A percentile compares a stretch with the other conserved stretches of the same genome.
These are phyloP conservation scores for Aureobasidium subglaciale DNA, from an alignment of 2,329 filamentous ascomycete species.

Conservation along the genomic window DNA sequence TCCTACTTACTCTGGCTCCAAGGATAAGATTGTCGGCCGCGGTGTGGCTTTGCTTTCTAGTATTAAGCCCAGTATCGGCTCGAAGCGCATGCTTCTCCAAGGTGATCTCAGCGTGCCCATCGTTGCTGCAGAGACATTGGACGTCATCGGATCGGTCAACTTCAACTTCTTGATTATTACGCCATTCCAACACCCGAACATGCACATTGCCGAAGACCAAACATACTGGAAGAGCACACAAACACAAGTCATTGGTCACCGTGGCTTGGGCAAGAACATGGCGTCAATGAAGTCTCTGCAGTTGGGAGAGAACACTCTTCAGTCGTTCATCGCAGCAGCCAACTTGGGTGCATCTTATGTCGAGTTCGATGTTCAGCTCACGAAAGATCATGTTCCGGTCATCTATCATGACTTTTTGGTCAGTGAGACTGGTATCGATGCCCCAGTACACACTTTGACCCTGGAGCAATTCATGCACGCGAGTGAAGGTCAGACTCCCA, in stretches of 20 bases:
- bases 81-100: slow-evolving; percentile 83
- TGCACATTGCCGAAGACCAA: slow-evolving; percentile 82
- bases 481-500: slow-evolving; percentile 50
- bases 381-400: slow-evolving; percentile 96
- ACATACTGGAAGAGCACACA: slow-evolving; percentile 95
- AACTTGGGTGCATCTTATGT: slow-evolving; percentile 76
- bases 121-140: slow-evolving; percentile 69
- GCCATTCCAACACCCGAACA: slow-evolving; percentile 87
- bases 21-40: slow-evolving; percentile 77
- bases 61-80: slow-evolving; percentile 73
- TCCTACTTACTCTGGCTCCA: slow-evolving; percentile 80
- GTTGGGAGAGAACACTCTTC: slow-evolving; percentile 90
- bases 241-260: slow-evolving; percentile 72
- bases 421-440: slow-evolving; percentile 94
- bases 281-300: slow-evolving; percentile 79
- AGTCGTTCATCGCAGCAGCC: slow-evolving; percentile 91
- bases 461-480: slow-evolving; percentile 93
- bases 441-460: slow-evolving; percentile 89
- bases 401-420: slow-evolving; percentile 99
- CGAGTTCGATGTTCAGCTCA: slow-evolving; percentile 84
- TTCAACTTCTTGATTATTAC: slow-evolving; percentile 97
- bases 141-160: slow-evolving; percentile 89
- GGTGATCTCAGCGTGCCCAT: slow-evolving; percentile 91
- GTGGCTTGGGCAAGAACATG: slow-evolving; percentile 83
- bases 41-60: slow-evolving; percentile 82